Evolutionary conservation across 2,329 filamentous ascomycete species (phyloP), one percentile per base, ranked within the genome.

Genomic region (Bretziella fagacearum): DNA sequence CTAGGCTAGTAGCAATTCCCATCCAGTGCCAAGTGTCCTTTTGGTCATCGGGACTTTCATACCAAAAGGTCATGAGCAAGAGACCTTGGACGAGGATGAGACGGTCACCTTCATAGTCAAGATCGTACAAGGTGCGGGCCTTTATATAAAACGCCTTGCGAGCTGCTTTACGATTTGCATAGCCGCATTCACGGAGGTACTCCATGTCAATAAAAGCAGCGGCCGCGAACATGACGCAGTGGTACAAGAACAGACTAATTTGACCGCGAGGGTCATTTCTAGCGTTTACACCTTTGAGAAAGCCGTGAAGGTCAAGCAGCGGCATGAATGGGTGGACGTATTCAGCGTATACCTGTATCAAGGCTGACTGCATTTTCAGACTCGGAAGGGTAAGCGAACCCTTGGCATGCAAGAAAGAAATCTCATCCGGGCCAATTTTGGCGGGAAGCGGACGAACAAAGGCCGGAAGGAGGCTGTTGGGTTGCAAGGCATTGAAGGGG

Each of bases 1-100:
- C 87, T 40, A 95, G 68, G 10, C 87, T 94, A 51, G 93, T 84
- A 35, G 87, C 89, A 30, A 95, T 84, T 15, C 89, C 89, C 84
- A 95, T 93, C 89, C 87, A 95, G 59, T 95, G 87, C 84, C 89
- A 95, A 39, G 87, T 95, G 60, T 95, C 89, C 62, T 95, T 95
- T 59, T 94, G 85, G 60, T 95, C 89, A 62, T 95, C 86, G 0
- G 87, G 87, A 10, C 85, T 93, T 63, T 95, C 87, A 60, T 95
- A 95, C 82, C 89, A 96, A 61, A 93, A 94, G 3, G 87, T 94
- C 82, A 95, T 87, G 51, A 95, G 71, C 20, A 95, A 69, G 18
- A 95, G 69, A 3, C 84, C 81, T 62, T 95, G 89, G 13, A 95
- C 85, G 20, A 95, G 72, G 17, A 85, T 77, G 49, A 95, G 79